These are phyloP conservation scores for Ganoderma sp. DNA, from an alignment of 1,284 basidiomycete species.

Conservation along the genomic window DNA sequence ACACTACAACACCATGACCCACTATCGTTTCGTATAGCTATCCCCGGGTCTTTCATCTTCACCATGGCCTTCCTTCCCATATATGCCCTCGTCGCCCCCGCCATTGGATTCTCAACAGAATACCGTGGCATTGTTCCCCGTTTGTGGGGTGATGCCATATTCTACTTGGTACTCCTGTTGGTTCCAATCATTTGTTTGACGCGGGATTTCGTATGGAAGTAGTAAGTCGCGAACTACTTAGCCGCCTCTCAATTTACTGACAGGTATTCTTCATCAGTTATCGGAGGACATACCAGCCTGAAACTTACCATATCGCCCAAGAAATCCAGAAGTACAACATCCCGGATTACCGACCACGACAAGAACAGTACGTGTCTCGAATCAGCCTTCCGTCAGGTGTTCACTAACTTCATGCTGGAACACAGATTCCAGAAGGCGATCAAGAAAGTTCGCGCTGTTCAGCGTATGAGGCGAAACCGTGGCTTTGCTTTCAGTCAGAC, in stretches of 20 bases:
- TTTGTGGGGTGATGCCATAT: conserved; percentile 85
- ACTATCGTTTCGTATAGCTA: conserved; percentile 56
- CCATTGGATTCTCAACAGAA: conserved; percentile 89
- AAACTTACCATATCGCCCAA: conserved; percentile 96
- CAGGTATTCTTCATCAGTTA: conserved; percentile 59
- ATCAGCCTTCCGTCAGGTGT: neutral
- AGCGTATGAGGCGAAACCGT: conserved; percentile 91
- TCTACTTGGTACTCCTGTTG: conserved; percentile 91
- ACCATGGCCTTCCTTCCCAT: conserved; percentile 93
- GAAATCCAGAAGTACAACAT: conserved; percentile 98
- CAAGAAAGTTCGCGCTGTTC: conserved; percentile 96
- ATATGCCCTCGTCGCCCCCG: conserved; percentile 89
- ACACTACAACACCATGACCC: conserved; percentile 9
- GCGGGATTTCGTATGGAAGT: conserved; percentile 97
- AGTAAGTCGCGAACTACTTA: conserved; percentile 56
- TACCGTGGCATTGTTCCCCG: conserved; percentile 87
- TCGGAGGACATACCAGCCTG: conserved; percentile 87
- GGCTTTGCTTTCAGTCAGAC: conserved; percentile 98
- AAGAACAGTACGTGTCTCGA: conserved; percentile 81
- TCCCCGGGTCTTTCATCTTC: conserved; percentile 95
- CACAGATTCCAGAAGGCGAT: conserved; percentile 93
- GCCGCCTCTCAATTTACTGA: conserved; percentile 8
- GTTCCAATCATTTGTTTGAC: conserved; percentile 87
- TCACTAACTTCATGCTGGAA: neutral
- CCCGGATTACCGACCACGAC: conserved; percentile 94